Percentiles rank a stretch among this genome's conserved stretches.
These are phyloP conservation scores for Hemisphaericaspora xylanilytica DNA, from an alignment of 1,139 yeast genomes.

Conservation along the genomic window DNA sequence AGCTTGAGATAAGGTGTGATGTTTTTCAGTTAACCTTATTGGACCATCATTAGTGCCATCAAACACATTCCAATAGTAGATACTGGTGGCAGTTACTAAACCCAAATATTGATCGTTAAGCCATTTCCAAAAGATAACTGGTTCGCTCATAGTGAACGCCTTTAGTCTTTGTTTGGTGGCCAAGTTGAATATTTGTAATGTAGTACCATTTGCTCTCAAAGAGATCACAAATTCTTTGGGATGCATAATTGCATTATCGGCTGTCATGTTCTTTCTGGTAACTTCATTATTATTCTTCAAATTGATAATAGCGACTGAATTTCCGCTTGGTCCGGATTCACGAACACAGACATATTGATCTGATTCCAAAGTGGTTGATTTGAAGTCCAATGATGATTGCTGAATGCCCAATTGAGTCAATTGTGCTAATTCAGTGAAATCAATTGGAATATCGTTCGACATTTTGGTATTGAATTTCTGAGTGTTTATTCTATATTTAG, in stretches of 20 bases:
- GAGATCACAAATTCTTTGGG: constrained; percentile 87
- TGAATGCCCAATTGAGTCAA: constrained; percentile 81
- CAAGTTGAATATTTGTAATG: constrained; percentile 90
- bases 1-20: constrained; percentile 70
- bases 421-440: constrained; percentile 91
- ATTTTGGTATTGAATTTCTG: constrained; percentile 17
- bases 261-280: constrained; percentile 88
- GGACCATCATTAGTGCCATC: constrained; percentile 84
- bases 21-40: constrained; percentile 75
- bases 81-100: constrained; percentile 71
- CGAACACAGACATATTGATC: constrained; percentile 88
- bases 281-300: constrained; percentile 72
- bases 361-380: constrained; percentile 90
- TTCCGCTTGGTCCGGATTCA: constrained; percentile 72
- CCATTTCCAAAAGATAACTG: constrained; percentile 97
- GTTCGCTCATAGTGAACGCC: constrained; percentile 82
- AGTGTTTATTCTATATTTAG: too few species aligned
- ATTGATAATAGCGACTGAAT: constrained; percentile 90
- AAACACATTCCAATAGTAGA: constrained; percentile 80
- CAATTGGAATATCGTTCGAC: constrained; percentile 79
- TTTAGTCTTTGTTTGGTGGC: constrained; percentile 85
- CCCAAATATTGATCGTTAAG: constrained; percentile 71
- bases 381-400: constrained; percentile 82
- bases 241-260: constrained; percentile 97
- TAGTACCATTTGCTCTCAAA: constrained; percentile 92